Evolutionary conservation across 164 flowering plant genomes (phyloP).

Genomic region (Sedum album): DNA sequence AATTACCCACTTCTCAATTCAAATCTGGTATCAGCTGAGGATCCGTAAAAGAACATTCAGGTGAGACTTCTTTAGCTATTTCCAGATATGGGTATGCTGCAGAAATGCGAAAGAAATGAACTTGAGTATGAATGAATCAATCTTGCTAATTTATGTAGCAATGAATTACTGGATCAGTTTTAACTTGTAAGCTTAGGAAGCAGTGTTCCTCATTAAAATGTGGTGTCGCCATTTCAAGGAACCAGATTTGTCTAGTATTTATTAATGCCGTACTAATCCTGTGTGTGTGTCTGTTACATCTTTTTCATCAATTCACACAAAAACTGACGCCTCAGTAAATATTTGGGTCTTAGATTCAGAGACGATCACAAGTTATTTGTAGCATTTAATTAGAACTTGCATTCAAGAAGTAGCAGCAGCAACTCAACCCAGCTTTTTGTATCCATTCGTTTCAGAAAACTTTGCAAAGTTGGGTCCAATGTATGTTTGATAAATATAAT

Average conservation of each 20-base stretch:
- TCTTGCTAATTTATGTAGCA: not conserved
- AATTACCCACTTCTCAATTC: too few relatives aligned
- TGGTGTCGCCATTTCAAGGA: not conserved
- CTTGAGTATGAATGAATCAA: not conserved
- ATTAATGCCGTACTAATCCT: not conserved
- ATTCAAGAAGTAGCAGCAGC: too few relatives aligned
- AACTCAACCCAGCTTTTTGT: too few relatives aligned
- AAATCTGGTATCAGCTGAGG: too few relatives aligned
- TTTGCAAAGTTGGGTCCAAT: not conserved
- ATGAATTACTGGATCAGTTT: too few relatives aligned
- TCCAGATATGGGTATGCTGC: not conserved
- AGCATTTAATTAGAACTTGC: not conserved
- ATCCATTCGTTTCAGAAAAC: too few relatives aligned
- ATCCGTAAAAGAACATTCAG: not conserved
- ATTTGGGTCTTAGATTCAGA: not conserved
- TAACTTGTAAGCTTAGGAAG: not conserved
- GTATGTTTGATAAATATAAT: not conserved
- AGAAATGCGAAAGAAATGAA: not conserved
- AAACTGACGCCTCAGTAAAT: not conserved
- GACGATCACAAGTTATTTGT: too few relatives aligned
- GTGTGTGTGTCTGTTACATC: not conserved
- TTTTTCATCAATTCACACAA: not conserved
- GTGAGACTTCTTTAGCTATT: not conserved
- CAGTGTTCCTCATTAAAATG: not conserved
- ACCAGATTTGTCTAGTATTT: not conserved